These are phyloP conservation scores for Scutellaria galericulata DNA, from an alignment of 257 asterid species.

Conservation along the genomic window DNA sequence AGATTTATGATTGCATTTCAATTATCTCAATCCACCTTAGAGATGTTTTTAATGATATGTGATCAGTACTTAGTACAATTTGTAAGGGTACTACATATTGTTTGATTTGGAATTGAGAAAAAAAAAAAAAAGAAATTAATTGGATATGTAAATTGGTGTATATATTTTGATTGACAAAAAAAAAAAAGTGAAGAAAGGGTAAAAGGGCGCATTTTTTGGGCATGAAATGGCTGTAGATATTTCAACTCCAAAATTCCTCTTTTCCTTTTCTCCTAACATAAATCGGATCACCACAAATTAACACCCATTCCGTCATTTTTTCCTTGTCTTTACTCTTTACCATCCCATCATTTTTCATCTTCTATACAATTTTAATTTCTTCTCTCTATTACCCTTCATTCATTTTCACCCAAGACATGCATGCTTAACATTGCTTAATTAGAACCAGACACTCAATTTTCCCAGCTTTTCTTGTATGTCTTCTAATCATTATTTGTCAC, in stretches of 20 bases:
- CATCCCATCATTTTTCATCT: background rate
- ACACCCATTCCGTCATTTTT: background rate
- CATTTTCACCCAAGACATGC: background rate
- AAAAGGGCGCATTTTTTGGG: slow-evolving; percentile 33
- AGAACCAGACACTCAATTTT: slow-evolving; percentile 26
- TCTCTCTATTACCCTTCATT: background rate
- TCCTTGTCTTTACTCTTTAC: no score
- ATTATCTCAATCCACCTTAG: no score
- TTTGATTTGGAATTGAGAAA: no score
- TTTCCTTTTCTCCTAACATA: background rate
- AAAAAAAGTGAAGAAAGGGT: slow-evolving; percentile 17
- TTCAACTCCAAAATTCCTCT: background rate
- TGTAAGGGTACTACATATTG: no score
- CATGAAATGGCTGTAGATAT: background rate
- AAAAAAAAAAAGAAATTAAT: background rate
- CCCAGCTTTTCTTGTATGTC: slow-evolving; percentile 36
- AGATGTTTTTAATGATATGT: no score
- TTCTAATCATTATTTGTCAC: background rate
- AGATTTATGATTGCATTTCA: no score
- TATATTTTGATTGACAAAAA: slow-evolving; percentile 5
- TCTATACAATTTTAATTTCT: background rate
- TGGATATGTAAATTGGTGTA: background rate
- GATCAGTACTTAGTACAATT: no score
- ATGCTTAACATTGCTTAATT: background rate
- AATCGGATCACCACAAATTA: slow-evolving; percentile 45